Evolutionary conservation across 345 rosid genomes (phyloP).

Genomic region (Hirschfeldia incana): DNA sequence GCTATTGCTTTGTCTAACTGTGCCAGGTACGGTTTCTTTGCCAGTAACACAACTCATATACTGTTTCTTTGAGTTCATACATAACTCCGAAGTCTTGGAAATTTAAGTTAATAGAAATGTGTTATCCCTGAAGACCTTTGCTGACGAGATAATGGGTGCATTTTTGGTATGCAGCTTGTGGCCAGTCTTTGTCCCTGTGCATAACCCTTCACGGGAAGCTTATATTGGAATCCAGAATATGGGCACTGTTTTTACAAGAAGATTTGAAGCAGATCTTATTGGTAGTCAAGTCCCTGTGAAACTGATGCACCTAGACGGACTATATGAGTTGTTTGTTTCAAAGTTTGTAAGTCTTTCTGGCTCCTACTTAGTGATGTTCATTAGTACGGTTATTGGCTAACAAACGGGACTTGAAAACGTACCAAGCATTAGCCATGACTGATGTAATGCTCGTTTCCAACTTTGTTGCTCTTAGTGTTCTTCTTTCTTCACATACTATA

Average conservation of each 20-base stretch:
- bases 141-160: constrained; percentile 1
- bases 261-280: constrained; percentile 90
- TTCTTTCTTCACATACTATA: background rate
- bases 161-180: constrained; percentile 63
- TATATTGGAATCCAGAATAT: constrained; percentile 89
- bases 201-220: constrained; percentile 87
- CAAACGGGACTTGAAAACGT: constrained; percentile 6
- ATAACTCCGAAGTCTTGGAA: background rate
- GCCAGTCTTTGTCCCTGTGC: constrained; percentile 99
- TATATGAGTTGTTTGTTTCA: constrained; percentile 87
- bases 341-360: constrained; percentile 74
- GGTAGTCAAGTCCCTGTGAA: constrained; percentile 94
- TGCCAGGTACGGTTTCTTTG: constrained; percentile 60
- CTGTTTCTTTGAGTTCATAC: constrained; percentile 21
- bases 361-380: constrained; percentile 8
- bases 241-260: constrained; percentile 89
- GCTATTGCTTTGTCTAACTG: constrained; percentile 94
- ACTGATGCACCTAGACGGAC: constrained; percentile 95
- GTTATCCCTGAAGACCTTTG: background rate
- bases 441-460: constrained; percentile 22
- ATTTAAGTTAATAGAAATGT: background rate
- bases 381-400: constrained; percentile 13
- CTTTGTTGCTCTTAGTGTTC: background rate
- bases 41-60: constrained; percentile 20
- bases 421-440: constrained; percentile 14